Evolutionary conservation across 2,329 filamentous ascomycete genomes (phyloP), one percentile per base, ranked within the genome.

Genomic region (Xylariaceae sp.): DNA sequence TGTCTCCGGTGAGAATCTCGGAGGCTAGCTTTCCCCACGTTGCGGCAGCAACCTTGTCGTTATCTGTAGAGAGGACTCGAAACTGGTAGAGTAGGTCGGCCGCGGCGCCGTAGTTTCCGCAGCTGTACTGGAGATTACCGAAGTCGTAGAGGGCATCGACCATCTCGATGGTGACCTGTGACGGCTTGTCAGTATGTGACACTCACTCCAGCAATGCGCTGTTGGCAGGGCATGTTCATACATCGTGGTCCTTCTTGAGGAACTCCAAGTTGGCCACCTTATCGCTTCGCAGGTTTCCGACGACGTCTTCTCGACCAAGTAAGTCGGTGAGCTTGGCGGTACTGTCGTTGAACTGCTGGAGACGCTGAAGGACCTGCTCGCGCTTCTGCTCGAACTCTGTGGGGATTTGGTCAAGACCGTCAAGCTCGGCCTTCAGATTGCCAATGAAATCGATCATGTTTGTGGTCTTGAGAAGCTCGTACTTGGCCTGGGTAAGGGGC

Each of bases 391-490:
- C 82, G 71, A 91, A 97, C 72, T 96, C 90, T 56, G 86, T 80
- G 44, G 94, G 91, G 47, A 87, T 76, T 55, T 89, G 81, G 53
- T 87, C 79, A 57, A 90, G 82, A 62, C 85, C 80, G 75, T 97
- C 84, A 59, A 99, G 83, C 66, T 96, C 88, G 69, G 88, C 87
- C 78, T 95, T 90, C 60, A 99, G 77, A 65, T 86, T 88, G 66
- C 91, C 91, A 47, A 97, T 89, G 70, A 95, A 99, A 73, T 99
- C 94, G 65, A 87, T 94, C 94, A 99, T 99, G 79, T 97, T 96
- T 66, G 94, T 97, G 71, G 90, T 86, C 76, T 95, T 92, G 61
- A 99, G 83, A 51, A 99, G 84, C 74, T 92, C 86, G 71, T 92
- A 96, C 73, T 96, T 96, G 63, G 90, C 85, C 68, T 87, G 83